Evolutionary conservation across 2,329 filamentous ascomycete species (phyloP).

Genomic region (Escovopsis weberi): DNA sequence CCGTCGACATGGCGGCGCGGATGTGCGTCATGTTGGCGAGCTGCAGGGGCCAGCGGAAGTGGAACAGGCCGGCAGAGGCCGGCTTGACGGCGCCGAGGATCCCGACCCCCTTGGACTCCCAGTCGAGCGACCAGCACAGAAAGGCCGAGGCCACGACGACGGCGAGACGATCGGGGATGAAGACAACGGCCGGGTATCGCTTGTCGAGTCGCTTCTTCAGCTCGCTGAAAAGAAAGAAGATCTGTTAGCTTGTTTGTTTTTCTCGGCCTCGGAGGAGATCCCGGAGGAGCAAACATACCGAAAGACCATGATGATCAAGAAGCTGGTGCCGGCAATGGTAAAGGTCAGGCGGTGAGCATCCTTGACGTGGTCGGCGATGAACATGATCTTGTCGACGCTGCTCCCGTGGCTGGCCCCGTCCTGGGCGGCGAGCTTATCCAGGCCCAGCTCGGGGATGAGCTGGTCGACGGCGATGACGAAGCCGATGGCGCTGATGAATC

Average conservation of each 20-base stretch:
- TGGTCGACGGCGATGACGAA: constrained; percentile 95
- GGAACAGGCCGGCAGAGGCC: constrained; percentile 54
- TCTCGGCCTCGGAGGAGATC: background rate
- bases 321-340: constrained; percentile 63
- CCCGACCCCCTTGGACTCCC: constrained; percentile 67
- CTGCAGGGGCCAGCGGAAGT: constrained; percentile 77
- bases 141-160: constrained; percentile 78
- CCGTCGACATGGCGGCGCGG: constrained; percentile 73
- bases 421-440: constrained; percentile 50
- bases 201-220: constrained; percentile 70
- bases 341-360: constrained; percentile 62
- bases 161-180: constrained; percentile 80
- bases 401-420: constrained; percentile 65
- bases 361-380: constrained; percentile 53
- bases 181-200: constrained; percentile 66
- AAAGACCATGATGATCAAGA: constrained; percentile 80
- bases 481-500: constrained; percentile 94
- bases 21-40: constrained; percentile 65
- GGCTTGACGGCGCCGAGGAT: constrained; percentile 73
- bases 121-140: constrained; percentile 60
- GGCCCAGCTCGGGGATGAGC: constrained; percentile 75
- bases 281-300: constrained; percentile 36
- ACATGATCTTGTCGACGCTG: constrained; percentile 71
- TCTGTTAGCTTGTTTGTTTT: background rate
- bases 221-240: constrained; percentile 35